phyloP scores from a whole-genome alignment of 2,329 filamentous ascomycete species.

The Alternaria dauci region DNA sequence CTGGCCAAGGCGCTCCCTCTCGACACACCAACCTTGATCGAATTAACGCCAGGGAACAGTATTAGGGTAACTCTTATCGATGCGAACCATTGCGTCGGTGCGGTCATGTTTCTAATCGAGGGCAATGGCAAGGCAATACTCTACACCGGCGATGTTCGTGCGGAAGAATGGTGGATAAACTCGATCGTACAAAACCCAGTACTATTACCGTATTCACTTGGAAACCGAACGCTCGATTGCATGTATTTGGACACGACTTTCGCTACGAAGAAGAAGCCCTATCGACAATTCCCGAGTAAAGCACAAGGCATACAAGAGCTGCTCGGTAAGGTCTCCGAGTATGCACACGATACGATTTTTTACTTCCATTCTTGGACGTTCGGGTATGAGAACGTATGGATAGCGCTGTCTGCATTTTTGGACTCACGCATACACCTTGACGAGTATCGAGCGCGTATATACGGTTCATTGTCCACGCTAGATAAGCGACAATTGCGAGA shows the following conservation, averaged over 20 bases:
- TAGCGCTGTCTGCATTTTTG: conserved; percentile 76
- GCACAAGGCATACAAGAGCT: conserved; percentile 79
- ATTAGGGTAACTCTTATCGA: conserved; percentile 86
- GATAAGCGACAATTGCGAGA: conserved; percentile 32
- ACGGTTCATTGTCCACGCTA: conserved; percentile 63
- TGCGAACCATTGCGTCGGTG: conserved; percentile 89
- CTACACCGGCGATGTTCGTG: conserved; percentile 89
- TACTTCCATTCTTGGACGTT: conserved; percentile 92
- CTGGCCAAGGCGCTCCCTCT: conserved; percentile 82
- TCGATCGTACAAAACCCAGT: conserved; percentile 74
- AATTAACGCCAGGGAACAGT: conserved; percentile 72
- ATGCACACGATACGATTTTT: conserved; percentile 78
- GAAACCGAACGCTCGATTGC: conserved; percentile 67
- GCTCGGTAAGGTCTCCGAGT: conserved; percentile 70
- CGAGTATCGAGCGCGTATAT: conserved; percentile 78
- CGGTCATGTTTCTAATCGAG: conserved; percentile 93
- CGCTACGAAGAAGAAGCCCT: conserved; percentile 60
- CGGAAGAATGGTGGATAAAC: conserved; percentile 87
- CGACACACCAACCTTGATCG: conserved; percentile 78
- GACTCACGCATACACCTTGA: conserved; percentile 81
- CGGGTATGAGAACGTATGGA: conserved; percentile 92
- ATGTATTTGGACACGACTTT: conserved; percentile 93
- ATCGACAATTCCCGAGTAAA: conserved; percentile 67
- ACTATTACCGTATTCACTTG: conserved; percentile 73
- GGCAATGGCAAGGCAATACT: conserved; percentile 74